Evolutionary conservation across 495 filamentous ascomycete species (phyloP).

Genomic region (Aspergillus leporis): DNA sequence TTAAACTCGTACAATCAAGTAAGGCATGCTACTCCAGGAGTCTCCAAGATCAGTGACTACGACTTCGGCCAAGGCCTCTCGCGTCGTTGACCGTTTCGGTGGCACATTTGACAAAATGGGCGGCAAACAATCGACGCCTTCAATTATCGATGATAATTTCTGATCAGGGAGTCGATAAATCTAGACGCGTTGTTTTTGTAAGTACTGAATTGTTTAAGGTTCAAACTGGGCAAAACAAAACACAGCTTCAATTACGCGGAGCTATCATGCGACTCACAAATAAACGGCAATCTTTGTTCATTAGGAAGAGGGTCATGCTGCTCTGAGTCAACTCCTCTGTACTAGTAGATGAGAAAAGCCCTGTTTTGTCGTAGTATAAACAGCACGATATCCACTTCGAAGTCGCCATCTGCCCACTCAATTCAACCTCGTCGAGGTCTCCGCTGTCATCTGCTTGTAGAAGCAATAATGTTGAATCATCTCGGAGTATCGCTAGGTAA

Average conservation of each 20-base stretch:
- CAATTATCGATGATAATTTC: constrained; percentile 39
- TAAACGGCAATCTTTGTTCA: constrained; percentile 69
- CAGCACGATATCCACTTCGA: constrained; percentile 79
- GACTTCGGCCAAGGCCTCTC: constrained; percentile 73
- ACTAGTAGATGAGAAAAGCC: constrained; percentile 49
- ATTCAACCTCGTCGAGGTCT: constrained; percentile 81
- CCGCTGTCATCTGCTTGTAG: constrained; percentile 74
- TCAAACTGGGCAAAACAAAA: not conserved
- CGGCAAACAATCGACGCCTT: constrained; percentile 75
- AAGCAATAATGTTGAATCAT: constrained; percentile 75
- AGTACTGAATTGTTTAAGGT: not conserved
- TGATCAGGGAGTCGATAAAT: constrained; percentile 44
- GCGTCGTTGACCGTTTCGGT: constrained; percentile 65
- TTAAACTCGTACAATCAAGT: constrained; percentile 68
- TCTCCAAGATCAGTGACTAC: constrained; percentile 85
- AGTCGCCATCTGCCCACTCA: constrained; percentile 50
- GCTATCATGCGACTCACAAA: constrained; percentile 55
- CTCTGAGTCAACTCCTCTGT: constrained; percentile 43
- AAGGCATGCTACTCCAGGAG: constrained; percentile 63
- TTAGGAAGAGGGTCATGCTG: constrained; percentile 68
- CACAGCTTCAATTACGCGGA: not conserved
- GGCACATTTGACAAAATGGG: constrained; percentile 73
- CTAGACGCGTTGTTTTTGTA: constrained; percentile 25
- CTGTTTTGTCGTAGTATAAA: constrained; percentile 68
- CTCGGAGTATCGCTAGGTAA: constrained; percentile 79